Percentiles rank a stretch among this genome's conserved stretches.
Conservation (phyloP, 805 yeast genomes). For the Wickerhamomyces silvicola region DNA sequence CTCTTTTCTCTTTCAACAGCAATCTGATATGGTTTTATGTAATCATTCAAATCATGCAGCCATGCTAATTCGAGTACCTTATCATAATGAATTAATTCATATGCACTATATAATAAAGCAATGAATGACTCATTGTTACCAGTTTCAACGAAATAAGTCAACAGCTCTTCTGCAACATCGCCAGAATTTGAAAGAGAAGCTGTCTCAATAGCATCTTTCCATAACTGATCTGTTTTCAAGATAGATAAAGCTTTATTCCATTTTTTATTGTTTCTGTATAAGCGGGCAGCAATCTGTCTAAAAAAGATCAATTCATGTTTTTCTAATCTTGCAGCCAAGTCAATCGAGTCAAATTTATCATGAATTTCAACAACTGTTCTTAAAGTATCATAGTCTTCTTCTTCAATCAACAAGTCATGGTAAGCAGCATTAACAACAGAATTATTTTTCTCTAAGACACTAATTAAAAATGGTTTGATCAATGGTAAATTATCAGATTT, state of each 20-base stretch:
- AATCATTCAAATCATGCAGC: conserved; percentile 79
- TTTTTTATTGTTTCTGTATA: conserved; percentile 91
- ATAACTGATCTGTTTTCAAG: conserved; percentile 84
- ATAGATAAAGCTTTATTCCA: conserved; percentile 85
- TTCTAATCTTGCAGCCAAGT: conserved; percentile 87
- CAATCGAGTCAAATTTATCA: conserved; percentile 89
- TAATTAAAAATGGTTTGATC: conserved; percentile 89
- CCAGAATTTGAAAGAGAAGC: conserved; percentile 75
- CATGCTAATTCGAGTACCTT: conserved; percentile 85
- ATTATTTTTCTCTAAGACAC: conserved; percentile 85
- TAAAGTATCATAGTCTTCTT: conserved; percentile 89
- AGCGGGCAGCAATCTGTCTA: conserved; percentile 92
- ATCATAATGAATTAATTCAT: conserved; percentile 73
- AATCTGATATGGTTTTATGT: conserved; percentile 87
- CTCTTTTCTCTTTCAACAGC: conserved; percentile 77
- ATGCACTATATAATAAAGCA: conserved; percentile 82
- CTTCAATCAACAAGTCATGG: conserved; percentile 92
- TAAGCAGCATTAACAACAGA: conserved; percentile 91
- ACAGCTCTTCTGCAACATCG: conserved; percentile 81
- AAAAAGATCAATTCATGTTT: conserved; percentile 86
- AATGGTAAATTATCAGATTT: conserved; percentile 94
- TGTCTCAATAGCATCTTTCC: conserved; percentile 92
- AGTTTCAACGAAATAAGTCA: conserved; percentile 90
- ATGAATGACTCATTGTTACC: conserved; percentile 95
- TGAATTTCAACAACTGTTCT: conserved; percentile 81